Evolutionary conservation across 192 early-diverging fungal genomes (phyloP).

Genomic region (Coemansia interrupta): DNA sequence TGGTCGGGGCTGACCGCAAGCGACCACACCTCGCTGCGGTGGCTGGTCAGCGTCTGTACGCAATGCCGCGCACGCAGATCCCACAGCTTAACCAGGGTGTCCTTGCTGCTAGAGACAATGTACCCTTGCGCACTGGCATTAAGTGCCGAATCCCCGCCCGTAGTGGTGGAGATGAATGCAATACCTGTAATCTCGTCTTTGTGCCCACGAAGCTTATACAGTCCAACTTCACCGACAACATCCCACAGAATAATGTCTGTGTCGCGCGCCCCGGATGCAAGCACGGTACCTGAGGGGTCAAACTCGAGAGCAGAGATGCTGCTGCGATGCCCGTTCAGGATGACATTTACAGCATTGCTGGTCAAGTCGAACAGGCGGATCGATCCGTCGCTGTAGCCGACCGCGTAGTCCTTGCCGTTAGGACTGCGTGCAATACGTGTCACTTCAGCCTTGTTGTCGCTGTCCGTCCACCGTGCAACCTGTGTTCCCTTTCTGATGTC

Average conservation of each 20-base stretch:
- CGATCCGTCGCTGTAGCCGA: conserved; percentile 91
- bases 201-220: conserved; percentile 87
- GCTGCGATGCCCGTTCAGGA: conserved; percentile 88
- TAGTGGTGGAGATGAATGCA: conserved; percentile 34
- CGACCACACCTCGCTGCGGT: conserved; percentile 93
- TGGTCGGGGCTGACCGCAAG: conserved; percentile 67
- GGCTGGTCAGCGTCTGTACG: conserved; percentile 87
- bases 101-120: conserved; percentile 88
- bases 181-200: conserved; percentile 86
- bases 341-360: conserved; percentile 57
- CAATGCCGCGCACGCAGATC: conserved; percentile 92
- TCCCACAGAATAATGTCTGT: conserved; percentile 97
- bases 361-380: conserved; percentile 83
- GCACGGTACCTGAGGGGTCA: conserved; percentile 71
- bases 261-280: conserved; percentile 89
- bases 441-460: conserved; percentile 79
- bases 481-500: conserved; percentile 79
- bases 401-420: conserved; percentile 70
- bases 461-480: conserved; percentile 74
- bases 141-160: conserved; percentile 23
- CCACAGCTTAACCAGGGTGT: conserved; percentile 95
- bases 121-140: conserved; percentile 60
- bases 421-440: conserved; percentile 74
- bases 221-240: conserved; percentile 81
- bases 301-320: conserved; percentile 82